A percentile compares a stretch with the other conserved stretches of the same genome.
Evolutionary conservation across 805 yeast genomes (phyloP).

Genomic region (Priceomyces fermenticarens): DNA sequence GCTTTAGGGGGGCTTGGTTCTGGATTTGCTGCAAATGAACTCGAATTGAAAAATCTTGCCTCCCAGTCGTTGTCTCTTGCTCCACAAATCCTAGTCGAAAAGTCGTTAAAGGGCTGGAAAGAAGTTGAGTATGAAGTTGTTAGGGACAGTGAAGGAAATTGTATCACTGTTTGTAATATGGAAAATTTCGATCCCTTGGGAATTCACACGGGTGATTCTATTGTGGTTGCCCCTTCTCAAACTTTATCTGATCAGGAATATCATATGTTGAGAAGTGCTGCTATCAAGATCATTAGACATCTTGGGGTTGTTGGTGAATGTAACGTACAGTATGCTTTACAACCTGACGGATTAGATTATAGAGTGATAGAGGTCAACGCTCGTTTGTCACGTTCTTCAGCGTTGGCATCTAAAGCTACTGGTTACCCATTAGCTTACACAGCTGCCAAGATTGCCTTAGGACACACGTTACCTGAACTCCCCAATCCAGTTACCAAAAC

Average conservation of each 20-base stretch:
- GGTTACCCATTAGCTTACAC: conserved; percentile 98
- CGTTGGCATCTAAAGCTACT: conserved; percentile 97
- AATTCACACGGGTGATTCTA: conserved; percentile 98
- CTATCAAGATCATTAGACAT: conserved; percentile 95
- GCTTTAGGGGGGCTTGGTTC: conserved; percentile 98
- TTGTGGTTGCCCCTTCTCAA: conserved; percentile 98
- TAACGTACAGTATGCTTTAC: conserved; percentile 94
- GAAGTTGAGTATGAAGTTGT: conserved; percentile 99
- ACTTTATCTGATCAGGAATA: conserved; percentile 95
- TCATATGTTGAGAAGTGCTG: conserved; percentile 97
- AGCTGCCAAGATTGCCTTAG: conserved; percentile 95
- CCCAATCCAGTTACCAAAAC: conserved; percentile 96
- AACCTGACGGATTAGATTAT: conserved; percentile 93
- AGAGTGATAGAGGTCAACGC: conserved; percentile 98
- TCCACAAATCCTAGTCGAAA: conserved; percentile 95
- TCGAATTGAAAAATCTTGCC: conserved; percentile 82
- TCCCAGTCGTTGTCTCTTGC: conserved; percentile 86
- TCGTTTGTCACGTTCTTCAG: conserved; percentile 93
- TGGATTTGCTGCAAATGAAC: conserved; percentile 84
- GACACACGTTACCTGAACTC: conserved; percentile 90
- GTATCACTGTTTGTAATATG: conserved; percentile 99
- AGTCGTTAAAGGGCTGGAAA: conserved; percentile 98
- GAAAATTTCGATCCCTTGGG: conserved; percentile 98
- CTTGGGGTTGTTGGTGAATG: conserved; percentile 99
- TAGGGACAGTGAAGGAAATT: conserved; percentile 92